Percentiles rank a stretch among this genome's conserved stretches.
phyloP scores from a whole-genome alignment of 2,329 filamentous ascomycete genomes.

The Geosmithia putterillii region DNA sequence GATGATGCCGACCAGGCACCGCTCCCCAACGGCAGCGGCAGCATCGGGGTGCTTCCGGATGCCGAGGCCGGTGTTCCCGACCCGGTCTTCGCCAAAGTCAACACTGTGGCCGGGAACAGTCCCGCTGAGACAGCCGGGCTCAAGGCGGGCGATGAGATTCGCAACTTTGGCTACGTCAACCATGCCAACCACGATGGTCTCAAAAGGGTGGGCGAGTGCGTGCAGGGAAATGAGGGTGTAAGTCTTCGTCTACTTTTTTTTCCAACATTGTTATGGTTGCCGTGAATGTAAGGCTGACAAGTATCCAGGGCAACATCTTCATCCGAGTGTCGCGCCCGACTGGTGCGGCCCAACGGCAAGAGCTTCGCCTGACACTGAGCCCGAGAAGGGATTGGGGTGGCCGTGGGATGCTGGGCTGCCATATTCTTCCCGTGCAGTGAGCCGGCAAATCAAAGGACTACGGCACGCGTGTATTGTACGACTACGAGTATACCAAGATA shows the following conservation, averaged over 20 bases:
- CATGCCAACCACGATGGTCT: constrained; percentile 77
- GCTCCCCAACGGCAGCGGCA: neutral
- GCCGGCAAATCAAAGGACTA: neutral
- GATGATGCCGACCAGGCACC: constrained; percentile 11
- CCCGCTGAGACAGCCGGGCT: constrained; percentile 77
- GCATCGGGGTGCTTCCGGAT: constrained; percentile 19
- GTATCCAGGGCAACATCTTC: constrained; percentile 49
- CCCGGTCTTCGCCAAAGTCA: constrained; percentile 72
- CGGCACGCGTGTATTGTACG: neutral
- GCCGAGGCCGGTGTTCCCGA: constrained; percentile 13
- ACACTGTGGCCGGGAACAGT: constrained; percentile 64
- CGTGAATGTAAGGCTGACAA: neutral
- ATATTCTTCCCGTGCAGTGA: constrained; percentile 63
- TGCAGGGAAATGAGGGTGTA: constrained; percentile 83
- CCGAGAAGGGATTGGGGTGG: constrained; percentile 83
- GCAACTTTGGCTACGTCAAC: constrained; percentile 76
- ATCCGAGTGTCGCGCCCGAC: constrained; percentile 51
- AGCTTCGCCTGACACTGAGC: constrained; percentile 60
- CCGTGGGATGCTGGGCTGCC: constrained; percentile 78
- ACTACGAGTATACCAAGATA: too few relatives aligned
- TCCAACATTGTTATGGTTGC: too few relatives aligned
- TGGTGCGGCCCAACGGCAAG: constrained; percentile 28
- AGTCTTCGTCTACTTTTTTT: constrained; percentile 22
- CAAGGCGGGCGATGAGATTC: constrained; percentile 67
- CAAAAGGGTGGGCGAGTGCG: constrained; percentile 75